Percentiles rank a stretch among this genome's conserved stretches.
Evolutionary conservation across 768 basidiomycete genomes (phyloP).

Genomic region (Lentinula guzmanii): DNA sequence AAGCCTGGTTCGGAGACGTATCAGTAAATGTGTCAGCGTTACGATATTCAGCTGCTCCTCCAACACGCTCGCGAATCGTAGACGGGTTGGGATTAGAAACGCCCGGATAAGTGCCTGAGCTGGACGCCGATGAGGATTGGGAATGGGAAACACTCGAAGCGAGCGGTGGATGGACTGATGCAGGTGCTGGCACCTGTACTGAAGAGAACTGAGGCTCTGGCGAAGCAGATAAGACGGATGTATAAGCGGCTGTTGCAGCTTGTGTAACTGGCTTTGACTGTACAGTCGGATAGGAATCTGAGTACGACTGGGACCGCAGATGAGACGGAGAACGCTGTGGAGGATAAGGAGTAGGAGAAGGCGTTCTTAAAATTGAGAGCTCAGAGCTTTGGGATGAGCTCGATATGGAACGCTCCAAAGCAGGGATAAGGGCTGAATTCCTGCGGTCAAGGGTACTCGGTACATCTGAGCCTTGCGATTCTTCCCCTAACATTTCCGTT

Average conservation of each 20-base stretch:
- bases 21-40: not conserved
- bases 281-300: not conserved
- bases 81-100: not conserved
- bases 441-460: not conserved
- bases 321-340: not conserved
- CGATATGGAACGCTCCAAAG: not conserved
- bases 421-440: not conserved
- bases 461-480: not conserved
- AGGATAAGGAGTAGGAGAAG: not conserved
- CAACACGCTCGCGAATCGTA: not conserved
- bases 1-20: not conserved
- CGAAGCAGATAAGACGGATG: not conserved
- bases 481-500: not conserved
- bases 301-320: not conserved
- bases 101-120: not conserved
- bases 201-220: not conserved
- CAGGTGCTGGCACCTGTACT: not conserved
- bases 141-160: not conserved
- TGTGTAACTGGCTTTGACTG: not conserved
- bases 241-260: not conserved
- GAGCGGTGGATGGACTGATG: not conserved
- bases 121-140: not conserved
- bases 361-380: not conserved
- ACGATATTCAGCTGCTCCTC: not conserved
- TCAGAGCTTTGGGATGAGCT: conserved; percentile 2